These are phyloP conservation scores for Plasmodium gaboni DNA, from an alignment of 169 alveolate genomes.

Conservation along the genomic window DNA sequence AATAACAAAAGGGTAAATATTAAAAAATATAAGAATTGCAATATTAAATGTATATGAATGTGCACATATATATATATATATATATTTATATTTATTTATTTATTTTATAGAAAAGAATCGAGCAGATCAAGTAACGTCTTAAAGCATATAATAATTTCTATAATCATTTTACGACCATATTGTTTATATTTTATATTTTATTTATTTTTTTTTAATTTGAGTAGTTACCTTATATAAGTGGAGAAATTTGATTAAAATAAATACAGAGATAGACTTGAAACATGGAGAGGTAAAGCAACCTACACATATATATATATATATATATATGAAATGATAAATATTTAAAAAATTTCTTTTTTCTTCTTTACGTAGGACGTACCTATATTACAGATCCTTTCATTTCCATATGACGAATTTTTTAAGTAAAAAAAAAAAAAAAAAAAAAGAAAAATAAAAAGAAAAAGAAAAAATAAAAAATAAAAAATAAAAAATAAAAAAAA, in stretches of 20 bases:
- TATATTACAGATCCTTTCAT: background rate
- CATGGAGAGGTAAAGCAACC: background rate
- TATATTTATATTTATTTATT: background rate
- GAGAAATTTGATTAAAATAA: constrained; percentile 16
- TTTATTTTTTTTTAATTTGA: background rate
- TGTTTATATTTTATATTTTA: background rate
- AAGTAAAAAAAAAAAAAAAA: constrained; percentile 2
- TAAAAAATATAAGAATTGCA: too few relatives aligned
- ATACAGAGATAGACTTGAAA: background rate
- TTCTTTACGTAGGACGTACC: background rate
- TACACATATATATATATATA: background rate
- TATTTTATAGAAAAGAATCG: background rate
- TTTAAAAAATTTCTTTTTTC: constrained; percentile 1
- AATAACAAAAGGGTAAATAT: too few relatives aligned
- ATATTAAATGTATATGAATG: too few relatives aligned
- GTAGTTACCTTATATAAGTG: constrained; percentile 5
- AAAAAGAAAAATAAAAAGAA: background rate
- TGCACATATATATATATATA: background rate
- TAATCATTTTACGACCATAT: background rate
- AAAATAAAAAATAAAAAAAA: constrained; percentile 2
- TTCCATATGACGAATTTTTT: constrained; percentile 19
- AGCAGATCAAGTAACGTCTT: background rate
- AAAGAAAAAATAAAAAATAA: background rate
- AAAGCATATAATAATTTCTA: background rate
- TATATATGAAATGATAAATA: background rate